Percentiles rank a stretch among this genome's conserved stretches.
Conservation (phyloP, 2,329 filamentous ascomycete genomes). For the Phyllosticta paracitricarpa region DNA sequence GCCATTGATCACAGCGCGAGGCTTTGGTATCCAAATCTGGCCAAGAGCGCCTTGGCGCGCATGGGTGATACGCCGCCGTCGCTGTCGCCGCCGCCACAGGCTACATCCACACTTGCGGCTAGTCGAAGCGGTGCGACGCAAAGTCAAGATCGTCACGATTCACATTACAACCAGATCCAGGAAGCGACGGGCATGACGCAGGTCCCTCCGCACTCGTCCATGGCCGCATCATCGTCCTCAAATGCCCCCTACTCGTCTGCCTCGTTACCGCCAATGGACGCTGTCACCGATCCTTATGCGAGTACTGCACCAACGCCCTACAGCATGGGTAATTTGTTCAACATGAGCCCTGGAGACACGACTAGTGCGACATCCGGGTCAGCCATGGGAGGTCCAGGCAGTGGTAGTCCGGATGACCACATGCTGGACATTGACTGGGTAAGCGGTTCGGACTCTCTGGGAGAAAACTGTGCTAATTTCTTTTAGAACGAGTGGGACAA, state of each 20-base stretch:
- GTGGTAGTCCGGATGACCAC: not conserved
- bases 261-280: not conserved
- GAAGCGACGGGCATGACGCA: not conserved
- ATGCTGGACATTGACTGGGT: constrained; percentile 12
- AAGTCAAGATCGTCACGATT: not conserved
- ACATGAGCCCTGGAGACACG: constrained; percentile 6
- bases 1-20: constrained; percentile 4
- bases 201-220: not conserved
- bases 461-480: not conserved
- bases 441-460: not conserved
- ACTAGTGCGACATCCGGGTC: constrained; percentile 6
- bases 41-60: not conserved
- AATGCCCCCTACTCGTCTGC: not conserved
- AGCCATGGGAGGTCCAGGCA: constrained; percentile 3
- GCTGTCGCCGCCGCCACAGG: not conserved
- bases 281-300: not conserved
- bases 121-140: not conserved
- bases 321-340: constrained; percentile 2
- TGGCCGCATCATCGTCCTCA: not conserved
- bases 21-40: constrained; percentile 8
- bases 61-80: not conserved
- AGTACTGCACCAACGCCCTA: not conserved
- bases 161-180: not conserved
- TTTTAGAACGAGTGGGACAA: constrained; percentile 37
- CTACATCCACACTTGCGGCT: not conserved